Evolutionary conservation across 805 yeast species (phyloP), one percentile per base, ranked within the genome.

Genomic region (Candida ficus): DNA sequence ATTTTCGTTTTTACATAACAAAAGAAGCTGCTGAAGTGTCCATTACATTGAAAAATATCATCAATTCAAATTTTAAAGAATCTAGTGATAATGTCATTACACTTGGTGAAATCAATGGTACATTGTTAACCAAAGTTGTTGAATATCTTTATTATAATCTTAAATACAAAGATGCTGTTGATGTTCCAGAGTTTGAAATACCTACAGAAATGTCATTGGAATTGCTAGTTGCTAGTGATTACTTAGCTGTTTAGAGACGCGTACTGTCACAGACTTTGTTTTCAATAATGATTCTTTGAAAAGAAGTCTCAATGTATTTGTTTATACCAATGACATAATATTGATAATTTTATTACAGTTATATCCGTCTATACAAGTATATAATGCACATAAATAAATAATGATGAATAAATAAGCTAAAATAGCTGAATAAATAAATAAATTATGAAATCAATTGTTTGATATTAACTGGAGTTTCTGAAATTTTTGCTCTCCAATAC

Each of bases 131-230:
- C 47, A 85, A 87, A 52, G 80, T 91, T 10, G 83, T 86, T 31
- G 97, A 91, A 52, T 91, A 93, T 52, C 63, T 91, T 26, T 80
- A 84, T 57, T 90, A 85, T 56, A 78, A 84, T 52, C 59, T 71
- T 44, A 81, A 84, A 51, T 86, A 85, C 57, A 76, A 71, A 46
- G 78, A 75, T 37, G 73, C 70, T 0, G 73, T 67, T 26, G 80
- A 76, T 37, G 76, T 84, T 7, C 95, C 96, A 0, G 93, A 85
- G 41, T 93, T 93, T 61, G 83, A 84, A 28, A 78, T 93, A 3
- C 96, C 98, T 1, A 90, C 97, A 0, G 97, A 88, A 50, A 75
- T 91, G 77, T 96, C 98, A 0, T 66, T 91, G 46, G 98, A 93
- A 57, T 65, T 91, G 49, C 63, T 93, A 33, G 91, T 93, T 28